Base-by-base conservation (phyloP, 495 filamentous ascomycete genomes). In the Wilcoxina mikolae region DNA sequence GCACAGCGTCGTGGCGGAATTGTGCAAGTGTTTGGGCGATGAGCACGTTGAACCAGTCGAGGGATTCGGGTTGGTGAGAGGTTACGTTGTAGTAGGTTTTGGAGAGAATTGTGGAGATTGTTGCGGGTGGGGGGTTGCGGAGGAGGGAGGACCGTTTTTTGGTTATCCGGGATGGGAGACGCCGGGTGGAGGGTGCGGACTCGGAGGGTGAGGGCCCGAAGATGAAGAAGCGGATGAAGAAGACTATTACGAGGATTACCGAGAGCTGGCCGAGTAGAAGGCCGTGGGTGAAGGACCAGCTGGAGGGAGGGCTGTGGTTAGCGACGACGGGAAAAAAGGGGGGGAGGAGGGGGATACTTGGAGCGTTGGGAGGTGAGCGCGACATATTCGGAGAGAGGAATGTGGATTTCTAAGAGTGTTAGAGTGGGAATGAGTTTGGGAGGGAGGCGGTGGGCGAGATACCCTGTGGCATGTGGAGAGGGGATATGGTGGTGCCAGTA, bases 191-290 rank as follows among this genome's bases (percentile, higher is more conserved):
- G 44, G 57, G 84, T 78, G 44, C 84, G 76, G 23, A 84, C 83
- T 46, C 82, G 80, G 42, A 76, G 67, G 4, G 80, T 67, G 10
- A 80, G 79, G 2, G 79, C 77, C 91, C 91, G 62, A 98, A 96
- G 68, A 98, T 95, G 79, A 98, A 98, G 78, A 95, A 98, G 69
- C 94, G 94, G 69, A 98, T 98, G 73, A 98, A 98, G 59, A 82
- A 83, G 47, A 86, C 86, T 56, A 96, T 79, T 53, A 96, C 71
- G 25, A 96, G 72, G 3, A 94, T 83, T 26, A 98, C 81, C 27
- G 87, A 91, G 54, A 96, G 74, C 68, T 98, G 91, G 44, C 91
- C 91, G 46, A 95, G 74, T 56, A 98, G 78, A 60, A 98, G 84
- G 24, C 91, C 91, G 69, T 94, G 85, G 9, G 84, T 90, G 69